Base-by-base conservation (phyloP, 306 rosid genomes). In the Vigna reflexopilosa region DNA sequence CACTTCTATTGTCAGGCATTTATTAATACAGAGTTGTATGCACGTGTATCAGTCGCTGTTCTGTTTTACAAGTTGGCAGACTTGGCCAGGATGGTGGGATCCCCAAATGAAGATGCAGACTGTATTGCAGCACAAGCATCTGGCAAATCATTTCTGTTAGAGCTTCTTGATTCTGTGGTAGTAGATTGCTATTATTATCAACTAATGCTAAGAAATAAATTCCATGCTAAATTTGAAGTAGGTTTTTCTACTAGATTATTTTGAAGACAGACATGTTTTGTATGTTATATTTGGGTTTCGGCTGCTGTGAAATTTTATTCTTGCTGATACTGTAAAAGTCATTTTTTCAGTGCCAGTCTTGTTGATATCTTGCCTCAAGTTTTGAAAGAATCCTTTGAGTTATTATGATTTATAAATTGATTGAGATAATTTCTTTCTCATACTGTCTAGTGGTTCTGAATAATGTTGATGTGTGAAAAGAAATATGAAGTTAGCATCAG, bases 11-110 rank as follows among this genome's bases (percentile, higher is more conserved):
- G 16, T 65, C 86, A 94, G 98, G 97, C 83, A 81, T 94, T 90
- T 88, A 90, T 94, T 80, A 94, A 94, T 83, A 92, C 98, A 7
- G 98, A 92, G 88, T 85, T 94, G 85, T 94, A 94, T 81, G 98
- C 97, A 84, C 97, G 98, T 9, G 93, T 91, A 48, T 94, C 97
- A 42, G 97, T 92, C 82, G 97, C 98, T 83, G 93, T 89, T 85
- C 70, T 94, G 83, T 94, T 94, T 83, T 61, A 86, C 86, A 94
- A 90, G 86, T 85, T 94, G 75, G 94, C 97, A 65, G 85, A 90
- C 85, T 77, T 87, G 76, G 87, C 89, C 4, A 81, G 84, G 52
- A 66, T 83, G 82, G 86, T 63, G 80, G 89, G 85, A 75, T 84
- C 88, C 52, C 65, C 81, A 76, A 80, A 81, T 64, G 85, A 86